Percentiles rank a stretch among this genome's conserved stretches.
phyloP scores from a whole-genome alignment of 2,329 filamentous ascomycete species.

The Meredithiella fracta region DNA sequence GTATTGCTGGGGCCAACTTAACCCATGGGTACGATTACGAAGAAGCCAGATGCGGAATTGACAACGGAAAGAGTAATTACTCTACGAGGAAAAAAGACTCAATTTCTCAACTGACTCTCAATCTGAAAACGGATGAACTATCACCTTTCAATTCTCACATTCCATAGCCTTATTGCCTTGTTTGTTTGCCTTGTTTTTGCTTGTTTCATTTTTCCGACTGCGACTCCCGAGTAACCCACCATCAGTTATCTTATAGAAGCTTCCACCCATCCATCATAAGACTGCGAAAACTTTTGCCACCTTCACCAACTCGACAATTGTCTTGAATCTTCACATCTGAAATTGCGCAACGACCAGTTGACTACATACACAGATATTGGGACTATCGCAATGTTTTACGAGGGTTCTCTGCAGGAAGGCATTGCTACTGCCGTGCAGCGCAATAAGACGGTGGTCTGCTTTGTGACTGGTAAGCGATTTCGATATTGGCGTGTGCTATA shows the following conservation, averaged over 20 bases:
- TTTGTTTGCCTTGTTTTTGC: neutral
- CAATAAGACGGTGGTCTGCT: conserved; percentile 66
- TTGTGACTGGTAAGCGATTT: conserved; percentile 50
- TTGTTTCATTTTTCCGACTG: neutral
- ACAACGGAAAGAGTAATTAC: neutral
- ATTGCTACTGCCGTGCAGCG: conserved; percentile 60
- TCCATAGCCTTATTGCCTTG: no score
- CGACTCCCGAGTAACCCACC: neutral
- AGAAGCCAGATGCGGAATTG: conserved; percentile 1
- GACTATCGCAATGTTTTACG: conserved; percentile 54
- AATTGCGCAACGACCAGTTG: neutral
- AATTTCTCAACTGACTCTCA: neutral
- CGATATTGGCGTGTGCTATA: neutral
- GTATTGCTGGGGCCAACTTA: neutral
- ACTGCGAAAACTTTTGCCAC: conserved; percentile 4
- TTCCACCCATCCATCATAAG: neutral
- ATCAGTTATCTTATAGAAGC: neutral
- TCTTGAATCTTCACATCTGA: neutral
- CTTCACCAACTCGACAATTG: neutral
- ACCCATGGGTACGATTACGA: conserved; percentile 2
- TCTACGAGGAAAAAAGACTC: neutral
- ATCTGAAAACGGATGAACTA: neutral
- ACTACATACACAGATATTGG: neutral
- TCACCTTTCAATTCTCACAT: neutral
- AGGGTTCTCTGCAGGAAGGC: conserved; percentile 64